A percentile compares a stretch with the other conserved stretches of the same genome.
Evolutionary conservation across 176 grass and related monocot species (phyloP).

Genomic region (Cenchrus purpureus): DNA sequence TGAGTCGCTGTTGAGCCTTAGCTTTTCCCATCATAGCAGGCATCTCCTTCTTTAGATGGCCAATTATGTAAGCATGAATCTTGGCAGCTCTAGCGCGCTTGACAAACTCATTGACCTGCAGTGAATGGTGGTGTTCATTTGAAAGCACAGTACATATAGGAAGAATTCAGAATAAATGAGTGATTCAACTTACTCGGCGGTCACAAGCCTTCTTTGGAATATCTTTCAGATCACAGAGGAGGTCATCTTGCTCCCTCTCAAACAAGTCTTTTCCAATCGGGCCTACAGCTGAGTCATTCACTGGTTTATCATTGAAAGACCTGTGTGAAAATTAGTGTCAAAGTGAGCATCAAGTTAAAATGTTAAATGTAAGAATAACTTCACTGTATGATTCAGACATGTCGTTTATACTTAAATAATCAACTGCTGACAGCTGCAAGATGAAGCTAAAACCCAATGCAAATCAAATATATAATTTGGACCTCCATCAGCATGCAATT

Average conservation of each 20-base stretch:
- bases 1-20: constrained; percentile 86
- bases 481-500: not conserved
- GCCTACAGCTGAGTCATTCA: constrained; percentile 71
- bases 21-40: constrained; percentile 92
- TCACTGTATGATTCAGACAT: constrained; percentile 4
- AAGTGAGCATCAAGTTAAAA: constrained; percentile 24
- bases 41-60: constrained; percentile 89
- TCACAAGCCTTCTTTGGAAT: constrained; percentile 98
- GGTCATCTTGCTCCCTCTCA: constrained; percentile 93
- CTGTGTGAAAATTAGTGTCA: constrained; percentile 51
- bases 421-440: not conserved
- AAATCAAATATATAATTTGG: not conserved
- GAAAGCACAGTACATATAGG: not conserved
- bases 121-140: not conserved
- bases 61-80: constrained; percentile 89
- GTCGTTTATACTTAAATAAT: not conserved
- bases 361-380: constrained; percentile 9
- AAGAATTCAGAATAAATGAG: not conserved
- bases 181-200: constrained; percentile 56
- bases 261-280: constrained; percentile 88
- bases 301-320: constrained; percentile 92
- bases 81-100: constrained; percentile 87
- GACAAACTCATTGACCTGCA: constrained; percentile 90
- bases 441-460: not conserved
- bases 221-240: constrained; percentile 84